Conservation (phyloP, 768 basidiomycete species). For the Psilocybe cyanescens region DNA sequence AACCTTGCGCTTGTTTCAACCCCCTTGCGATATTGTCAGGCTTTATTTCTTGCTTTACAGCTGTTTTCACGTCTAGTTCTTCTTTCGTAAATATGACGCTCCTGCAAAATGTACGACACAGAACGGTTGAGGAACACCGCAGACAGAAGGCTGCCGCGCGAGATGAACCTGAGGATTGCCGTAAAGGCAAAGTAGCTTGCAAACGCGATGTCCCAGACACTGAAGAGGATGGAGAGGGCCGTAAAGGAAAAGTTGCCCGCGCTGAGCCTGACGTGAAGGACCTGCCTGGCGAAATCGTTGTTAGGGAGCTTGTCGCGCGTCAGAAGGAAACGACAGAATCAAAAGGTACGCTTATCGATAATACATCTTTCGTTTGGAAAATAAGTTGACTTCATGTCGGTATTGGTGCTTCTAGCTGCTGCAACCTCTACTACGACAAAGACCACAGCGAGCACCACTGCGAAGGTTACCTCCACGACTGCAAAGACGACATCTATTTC, state of each 20-base stretch:
- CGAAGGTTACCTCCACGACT: not conserved
- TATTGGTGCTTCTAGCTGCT: not conserved
- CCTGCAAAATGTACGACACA: conserved; percentile 11
- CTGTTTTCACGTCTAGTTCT: not conserved
- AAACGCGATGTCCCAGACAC: not conserved
- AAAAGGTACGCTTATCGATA: not conserved
- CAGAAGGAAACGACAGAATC: not conserved
- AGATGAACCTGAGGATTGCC: not conserved
- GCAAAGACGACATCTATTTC: not conserved
- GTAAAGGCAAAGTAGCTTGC: not conserved
- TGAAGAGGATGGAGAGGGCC: not conserved
- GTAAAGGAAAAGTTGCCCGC: conserved; percentile 6
- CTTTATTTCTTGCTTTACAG: not conserved
- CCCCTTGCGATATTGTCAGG: not conserved
- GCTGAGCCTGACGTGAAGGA: not conserved
- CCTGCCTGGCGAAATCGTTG: not conserved
- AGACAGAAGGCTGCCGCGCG: not conserved
- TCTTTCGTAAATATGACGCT: conserved; percentile 6
- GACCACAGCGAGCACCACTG: not conserved
- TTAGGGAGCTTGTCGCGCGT: not conserved
- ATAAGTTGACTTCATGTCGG: not conserved
- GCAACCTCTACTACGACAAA: not conserved
- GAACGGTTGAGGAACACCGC: conserved; percentile 2
- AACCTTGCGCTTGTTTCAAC: not conserved
- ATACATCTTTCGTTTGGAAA: not conserved